A percentile compares a stretch with the other conserved stretches of the same genome.
Conservation (phyloP, 2,329 filamentous ascomycete genomes). For the Escovopsis sp. region DNA sequence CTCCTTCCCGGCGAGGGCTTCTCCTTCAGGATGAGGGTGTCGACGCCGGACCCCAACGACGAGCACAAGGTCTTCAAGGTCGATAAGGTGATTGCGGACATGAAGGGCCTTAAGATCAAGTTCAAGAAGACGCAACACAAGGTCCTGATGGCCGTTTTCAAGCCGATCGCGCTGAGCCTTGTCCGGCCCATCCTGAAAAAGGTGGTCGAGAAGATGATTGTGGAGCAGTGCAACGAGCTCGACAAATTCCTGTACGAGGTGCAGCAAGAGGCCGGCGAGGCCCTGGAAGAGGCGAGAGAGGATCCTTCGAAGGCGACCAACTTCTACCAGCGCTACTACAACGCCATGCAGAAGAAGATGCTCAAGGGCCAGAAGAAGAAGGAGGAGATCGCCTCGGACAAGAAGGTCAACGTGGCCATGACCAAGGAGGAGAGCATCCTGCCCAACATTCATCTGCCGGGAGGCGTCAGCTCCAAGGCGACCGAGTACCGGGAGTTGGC, state of each 20-base stretch:
- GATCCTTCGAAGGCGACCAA: slow-evolving; percentile 63
- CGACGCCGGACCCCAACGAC: slow-evolving; percentile 63
- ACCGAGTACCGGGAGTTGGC: slow-evolving; percentile 86
- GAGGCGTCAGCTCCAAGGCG: slow-evolving; percentile 79
- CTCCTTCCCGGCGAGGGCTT: slow-evolving; percentile 77
- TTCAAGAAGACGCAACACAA: slow-evolving; percentile 93
- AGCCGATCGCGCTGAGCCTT: slow-evolving; percentile 72
- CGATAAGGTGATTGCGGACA: slow-evolving; percentile 70
- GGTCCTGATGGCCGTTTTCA: slow-evolving; percentile 71
- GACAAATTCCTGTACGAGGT: slow-evolving; percentile 62
- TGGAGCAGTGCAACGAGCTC: slow-evolving; percentile 61
- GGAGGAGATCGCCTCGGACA: slow-evolving; percentile 44
- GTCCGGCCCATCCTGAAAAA: slow-evolving; percentile 76
- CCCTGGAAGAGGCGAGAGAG: slow-evolving; percentile 37
- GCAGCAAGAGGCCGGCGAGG: slow-evolving; percentile 69
- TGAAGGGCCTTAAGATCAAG: slow-evolving; percentile 75
- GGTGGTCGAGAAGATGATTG: slow-evolving; percentile 78
- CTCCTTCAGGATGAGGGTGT: slow-evolving; percentile 81
- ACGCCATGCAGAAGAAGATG: slow-evolving; percentile 58
- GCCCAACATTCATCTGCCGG: slow-evolving; percentile 68
- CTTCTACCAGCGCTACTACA: slow-evolving; percentile 74
- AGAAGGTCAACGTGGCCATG: slow-evolving; percentile 43
- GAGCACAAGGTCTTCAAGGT: slow-evolving; percentile 84
- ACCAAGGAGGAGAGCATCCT: slow-evolving; percentile 78
- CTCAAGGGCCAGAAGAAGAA: slow-evolving; percentile 68